Base-by-base conservation (phyloP, 257 asterid species). In the Ligustrum vulgare region DNA sequence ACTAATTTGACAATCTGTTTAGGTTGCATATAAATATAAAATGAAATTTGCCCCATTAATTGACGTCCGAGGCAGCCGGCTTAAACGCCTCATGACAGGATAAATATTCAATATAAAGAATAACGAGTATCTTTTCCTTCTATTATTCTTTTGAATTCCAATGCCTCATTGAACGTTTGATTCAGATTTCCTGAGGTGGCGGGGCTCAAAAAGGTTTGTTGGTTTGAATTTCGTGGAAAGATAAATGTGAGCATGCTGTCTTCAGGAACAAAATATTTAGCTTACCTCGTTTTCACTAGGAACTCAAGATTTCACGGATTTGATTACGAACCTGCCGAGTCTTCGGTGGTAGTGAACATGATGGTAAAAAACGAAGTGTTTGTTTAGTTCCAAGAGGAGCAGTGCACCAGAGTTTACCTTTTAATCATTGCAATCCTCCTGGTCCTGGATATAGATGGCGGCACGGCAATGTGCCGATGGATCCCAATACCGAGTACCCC, bases 121-220 rank as follows among this genome's bases (percentile, higher is more conserved):
- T 22, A 31, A 39, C 8, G 15, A 25, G 3, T 43, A 43, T 43
- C 18, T 45, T 45, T 37, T 37, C 45, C 45, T 9, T 37, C 13
- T 41, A 10, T 1, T 41, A 4, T 10, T 41, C 10, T 9, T 13
- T 0, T 7, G 11, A 8, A 47, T 12, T 43, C 65, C 80, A n/a
- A 43, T 3, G 63, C 83, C 80, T 60, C 73, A 80, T 70, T 84
- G 31, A 18, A 67, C 31, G 3, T 37, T 7, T 3, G 12, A 28
- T 74, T 67, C 76, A 90, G 96, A 85, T 90, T 90, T 74, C 12
- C 83, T 7, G 96, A 90, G 80, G 94, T 84, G 6, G 92, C 89
- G 28, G 90, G 86, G 81, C 94, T 93, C 70, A 78, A 78, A 0
- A 78, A 28, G 0, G 97, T 91, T 0, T 84, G 97, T 77, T 88